These are phyloP conservation scores for Colletotrichum echinochloae DNA, from an alignment of 2,329 filamentous ascomycete genomes.

Conservation along the genomic window DNA sequence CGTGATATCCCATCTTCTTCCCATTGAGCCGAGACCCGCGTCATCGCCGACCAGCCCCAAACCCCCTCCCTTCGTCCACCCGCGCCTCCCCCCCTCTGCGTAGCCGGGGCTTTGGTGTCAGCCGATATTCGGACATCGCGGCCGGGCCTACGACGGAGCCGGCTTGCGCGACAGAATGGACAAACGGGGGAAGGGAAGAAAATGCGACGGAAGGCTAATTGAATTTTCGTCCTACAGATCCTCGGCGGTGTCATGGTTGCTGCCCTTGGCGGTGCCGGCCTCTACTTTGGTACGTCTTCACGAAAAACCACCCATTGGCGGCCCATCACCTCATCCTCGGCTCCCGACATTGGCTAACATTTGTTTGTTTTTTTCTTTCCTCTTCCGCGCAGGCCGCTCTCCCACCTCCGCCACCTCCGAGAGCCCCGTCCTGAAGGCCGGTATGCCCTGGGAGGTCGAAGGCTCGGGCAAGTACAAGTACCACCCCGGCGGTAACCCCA, in stretches of 20 bases:
- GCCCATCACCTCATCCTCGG: too few relatives aligned
- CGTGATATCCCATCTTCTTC: conserved; percentile 50
- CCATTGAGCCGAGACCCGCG: conserved; percentile 17
- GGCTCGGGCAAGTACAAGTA: conserved; percentile 78
- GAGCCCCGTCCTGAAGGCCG: conserved; percentile 77
- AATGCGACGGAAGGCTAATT: conserved; percentile 28
- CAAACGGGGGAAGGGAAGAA: not conserved
- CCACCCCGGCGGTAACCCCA: conserved; percentile 86
- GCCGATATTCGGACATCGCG: not conserved
- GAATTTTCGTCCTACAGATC: conserved; percentile 67
- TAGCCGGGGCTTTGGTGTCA: not conserved
- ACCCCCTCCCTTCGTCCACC: conserved; percentile 36
- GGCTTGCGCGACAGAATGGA: not conserved
- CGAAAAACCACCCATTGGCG: not conserved
- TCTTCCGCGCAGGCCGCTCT: conserved; percentile 71
- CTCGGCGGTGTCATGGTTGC: conserved; percentile 91
- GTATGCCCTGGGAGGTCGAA: conserved; percentile 89
- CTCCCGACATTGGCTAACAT: too few relatives aligned
- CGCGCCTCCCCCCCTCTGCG: conserved; percentile 19
- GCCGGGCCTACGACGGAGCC: not conserved
- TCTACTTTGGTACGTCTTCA: conserved; percentile 78
- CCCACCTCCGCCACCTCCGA: conserved; percentile 90
- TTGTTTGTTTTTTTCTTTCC: not conserved
- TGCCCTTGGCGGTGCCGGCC: conserved; percentile 88
- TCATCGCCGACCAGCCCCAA: conserved; percentile 30